These are phyloP conservation scores for Suhomyces bribrorum DNA, from an alignment of 1,139 yeast genomes.

Conservation along the genomic window DNA sequence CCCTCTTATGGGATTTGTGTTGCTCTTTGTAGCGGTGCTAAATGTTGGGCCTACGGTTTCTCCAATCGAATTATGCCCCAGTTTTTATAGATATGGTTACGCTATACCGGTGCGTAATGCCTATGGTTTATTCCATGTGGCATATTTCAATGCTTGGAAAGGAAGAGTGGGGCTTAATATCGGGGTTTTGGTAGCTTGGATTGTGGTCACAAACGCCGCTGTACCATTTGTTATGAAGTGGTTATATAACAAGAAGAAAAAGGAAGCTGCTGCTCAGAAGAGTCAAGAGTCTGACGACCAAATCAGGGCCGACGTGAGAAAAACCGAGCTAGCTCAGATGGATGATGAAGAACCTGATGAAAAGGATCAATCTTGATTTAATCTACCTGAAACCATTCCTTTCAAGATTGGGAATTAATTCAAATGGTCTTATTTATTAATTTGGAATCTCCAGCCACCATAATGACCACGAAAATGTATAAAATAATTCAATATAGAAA, in stretches of 20 bases:
- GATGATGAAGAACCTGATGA: background rate
- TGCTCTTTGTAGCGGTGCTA: slow-evolving; percentile 43
- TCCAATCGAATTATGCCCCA: slow-evolving; percentile 48
- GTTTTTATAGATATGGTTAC: slow-evolving; percentile 50
- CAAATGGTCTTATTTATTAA: too few relatives aligned
- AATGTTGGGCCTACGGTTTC: slow-evolving; percentile 52
- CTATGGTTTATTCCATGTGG: slow-evolving; percentile 47
- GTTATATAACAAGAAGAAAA: slow-evolving; percentile 18
- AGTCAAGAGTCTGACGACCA: slow-evolving; percentile 1
- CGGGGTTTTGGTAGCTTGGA: slow-evolving; percentile 53
- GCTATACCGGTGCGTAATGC: slow-evolving; percentile 54
- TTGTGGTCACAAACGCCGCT: slow-evolving; percentile 35
- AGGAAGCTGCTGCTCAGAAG: slow-evolving; percentile 17
- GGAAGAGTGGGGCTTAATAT: slow-evolving; percentile 48
- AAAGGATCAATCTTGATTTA: background rate
- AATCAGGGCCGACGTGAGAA: slow-evolving; percentile 16
- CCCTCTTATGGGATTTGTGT: slow-evolving; percentile 47
- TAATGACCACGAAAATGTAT: too few relatives aligned
- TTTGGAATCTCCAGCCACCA: too few relatives aligned
- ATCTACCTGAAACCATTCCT: too few relatives aligned
- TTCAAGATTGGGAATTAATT: too few relatives aligned
- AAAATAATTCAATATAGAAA: too few relatives aligned
- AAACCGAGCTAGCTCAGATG: slow-evolving; percentile 5
- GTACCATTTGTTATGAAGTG: slow-evolving; percentile 44
- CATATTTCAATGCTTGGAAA: slow-evolving; percentile 46